Percentiles rank a stretch among this genome's conserved stretches.
Evolutionary conservation across 2,329 filamentous ascomycete genomes (phyloP).

Genomic region (Curvularia lunata): DNA sequence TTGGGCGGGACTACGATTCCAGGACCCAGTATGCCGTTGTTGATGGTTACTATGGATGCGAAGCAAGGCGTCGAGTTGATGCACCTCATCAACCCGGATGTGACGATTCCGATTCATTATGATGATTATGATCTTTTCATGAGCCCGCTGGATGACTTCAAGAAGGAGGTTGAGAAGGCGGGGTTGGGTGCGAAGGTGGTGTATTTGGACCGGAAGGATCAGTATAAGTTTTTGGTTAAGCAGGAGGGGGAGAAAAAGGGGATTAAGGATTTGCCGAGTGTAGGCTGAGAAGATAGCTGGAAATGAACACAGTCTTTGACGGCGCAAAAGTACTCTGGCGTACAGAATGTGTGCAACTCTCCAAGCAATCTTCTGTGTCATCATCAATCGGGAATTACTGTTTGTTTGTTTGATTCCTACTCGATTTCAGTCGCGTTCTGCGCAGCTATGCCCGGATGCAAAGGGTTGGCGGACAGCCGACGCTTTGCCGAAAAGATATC

Average conservation of each 20-base stretch:
- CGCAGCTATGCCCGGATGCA: not conserved
- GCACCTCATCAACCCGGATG: constrained; percentile 64
- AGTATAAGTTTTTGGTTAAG: constrained; percentile 62
- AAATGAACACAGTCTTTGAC: constrained; percentile 1
- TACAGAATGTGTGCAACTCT: not conserved
- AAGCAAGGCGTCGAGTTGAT: constrained; percentile 67
- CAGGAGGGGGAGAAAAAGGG: constrained; percentile 19
- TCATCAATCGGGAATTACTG: not conserved
- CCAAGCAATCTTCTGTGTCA: not conserved
- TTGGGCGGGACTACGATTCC: constrained; percentile 71
- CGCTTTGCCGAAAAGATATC: not conserved
- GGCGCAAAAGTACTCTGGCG: not conserved
- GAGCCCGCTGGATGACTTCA: constrained; percentile 65
- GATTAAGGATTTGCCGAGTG: constrained; percentile 1
- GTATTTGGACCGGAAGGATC: constrained; percentile 66
- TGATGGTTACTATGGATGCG: constrained; percentile 62
- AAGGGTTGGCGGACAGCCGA: not conserved
- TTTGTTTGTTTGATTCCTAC: not conserved
- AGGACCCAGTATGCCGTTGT: constrained; percentile 61
- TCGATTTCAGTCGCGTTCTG: not conserved
- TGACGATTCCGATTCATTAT: constrained; percentile 62
- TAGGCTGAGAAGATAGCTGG: constrained; percentile 1
- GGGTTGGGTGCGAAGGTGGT: constrained; percentile 62
- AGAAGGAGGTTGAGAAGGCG: constrained; percentile 60
- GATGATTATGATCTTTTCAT: constrained; percentile 62